Conservation (phyloP, 805 yeast genomes). For the Hanseniaspora lachancei region DNA sequence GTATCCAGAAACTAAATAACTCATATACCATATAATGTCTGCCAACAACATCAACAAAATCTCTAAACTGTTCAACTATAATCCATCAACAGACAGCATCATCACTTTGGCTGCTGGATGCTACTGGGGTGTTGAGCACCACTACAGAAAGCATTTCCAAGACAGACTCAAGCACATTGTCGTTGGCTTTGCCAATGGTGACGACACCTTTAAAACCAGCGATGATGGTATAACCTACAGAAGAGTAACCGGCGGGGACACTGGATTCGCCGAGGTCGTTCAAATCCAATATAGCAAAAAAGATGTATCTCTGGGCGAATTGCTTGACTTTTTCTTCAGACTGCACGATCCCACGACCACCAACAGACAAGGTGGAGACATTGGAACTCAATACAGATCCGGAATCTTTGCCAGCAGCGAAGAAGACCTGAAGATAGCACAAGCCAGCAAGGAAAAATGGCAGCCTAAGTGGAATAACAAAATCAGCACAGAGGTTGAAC, state of each 20-base stretch:
- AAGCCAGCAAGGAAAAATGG: constrained; percentile 36
- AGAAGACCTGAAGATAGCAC: constrained; percentile 35
- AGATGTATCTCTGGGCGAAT: constrained; percentile 41
- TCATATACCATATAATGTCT: not conserved
- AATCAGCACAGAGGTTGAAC: constrained; percentile 59
- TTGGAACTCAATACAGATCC: constrained; percentile 81
- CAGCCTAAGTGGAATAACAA: constrained; percentile 59
- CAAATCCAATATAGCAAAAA: constrained; percentile 74
- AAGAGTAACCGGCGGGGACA: constrained; percentile 63
- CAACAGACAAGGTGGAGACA: constrained; percentile 76
- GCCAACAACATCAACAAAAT: constrained; percentile 17
- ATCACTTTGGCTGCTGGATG: constrained; percentile 59
- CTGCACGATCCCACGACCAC: constrained; percentile 89
- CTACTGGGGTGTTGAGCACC: constrained; percentile 83
- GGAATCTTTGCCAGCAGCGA: constrained; percentile 54
- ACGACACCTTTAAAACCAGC: constrained; percentile 32
- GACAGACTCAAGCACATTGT: constrained; percentile 53
- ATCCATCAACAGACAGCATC: constrained; percentile 37
- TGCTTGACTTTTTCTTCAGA: constrained; percentile 72
- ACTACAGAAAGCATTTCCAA: constrained; percentile 57
- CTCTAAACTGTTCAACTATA: constrained; percentile 31
- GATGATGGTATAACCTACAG: constrained; percentile 36
- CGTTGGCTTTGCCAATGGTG: constrained; percentile 89
- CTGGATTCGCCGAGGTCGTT: constrained; percentile 67
- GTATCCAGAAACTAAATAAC: not conserved